Evolutionary conservation across 495 filamentous ascomycete genomes (phyloP).

Genomic region (Aspergillus haitiensis): DNA sequence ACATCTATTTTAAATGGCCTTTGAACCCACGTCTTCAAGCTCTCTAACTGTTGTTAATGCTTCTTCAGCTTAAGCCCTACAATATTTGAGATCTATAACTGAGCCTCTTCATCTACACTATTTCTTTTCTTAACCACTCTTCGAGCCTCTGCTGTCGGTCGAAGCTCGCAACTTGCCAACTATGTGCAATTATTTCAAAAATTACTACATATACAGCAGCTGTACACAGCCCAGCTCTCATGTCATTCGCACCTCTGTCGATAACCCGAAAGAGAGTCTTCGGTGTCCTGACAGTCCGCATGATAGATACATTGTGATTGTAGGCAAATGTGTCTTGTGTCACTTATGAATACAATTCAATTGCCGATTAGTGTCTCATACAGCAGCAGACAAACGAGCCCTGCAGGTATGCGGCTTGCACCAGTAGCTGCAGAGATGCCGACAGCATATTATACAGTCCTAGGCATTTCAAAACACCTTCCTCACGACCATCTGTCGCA

Average conservation of each 20-base stretch:
- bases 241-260: conserved; percentile 65
- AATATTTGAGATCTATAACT: not conserved
- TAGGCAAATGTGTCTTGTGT: conserved; percentile 66
- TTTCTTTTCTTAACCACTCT: conserved; percentile 9
- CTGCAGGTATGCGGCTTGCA: not conserved
- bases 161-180: conserved; percentile 29
- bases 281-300: conserved; percentile 69
- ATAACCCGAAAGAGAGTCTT: conserved; percentile 60
- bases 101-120: not conserved
- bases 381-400: not conserved
- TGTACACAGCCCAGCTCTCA: conserved; percentile 67
- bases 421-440: not conserved
- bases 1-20: not conserved
- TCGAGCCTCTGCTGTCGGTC: not conserved
- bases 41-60: not conserved
- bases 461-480: not conserved
- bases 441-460: too few relatives aligned
- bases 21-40: not conserved
- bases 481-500: conserved; percentile 7
- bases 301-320: conserved; percentile 69
- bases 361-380: conserved; percentile 5
- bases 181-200: conserved; percentile 79
- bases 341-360: conserved; percentile 10
- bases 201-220: conserved; percentile 73
- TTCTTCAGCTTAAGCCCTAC: too few relatives aligned